Evolutionary conservation across 2,329 filamentous ascomycete species (phyloP), one percentile per base, ranked within the genome.

Genomic region (Colletotrichum sp.): DNA sequence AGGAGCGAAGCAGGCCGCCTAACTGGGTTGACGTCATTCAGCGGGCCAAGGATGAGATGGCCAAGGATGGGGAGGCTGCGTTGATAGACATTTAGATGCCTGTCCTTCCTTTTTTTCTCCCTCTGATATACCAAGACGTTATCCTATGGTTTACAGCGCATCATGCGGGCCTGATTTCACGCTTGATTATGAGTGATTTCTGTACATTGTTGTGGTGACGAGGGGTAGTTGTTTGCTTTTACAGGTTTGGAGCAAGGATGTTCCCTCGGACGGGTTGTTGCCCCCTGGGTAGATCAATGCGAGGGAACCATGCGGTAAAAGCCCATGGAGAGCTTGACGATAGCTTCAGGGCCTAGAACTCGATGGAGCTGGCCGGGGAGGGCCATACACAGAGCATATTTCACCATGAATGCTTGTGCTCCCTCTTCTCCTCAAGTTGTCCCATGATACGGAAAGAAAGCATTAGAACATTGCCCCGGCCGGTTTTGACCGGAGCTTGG

Each of bases 1-100:
- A 84, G 64, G 77, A 82, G 64, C 82, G 81, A 70, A 77, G 80
- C 21, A 79, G 81, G 62, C 85, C 87, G 13, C 82, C 82, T 1
- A 83, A 80, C 65, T 90, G 88, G 88, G 84, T 88, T 2, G 88
- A 90, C 81, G 84, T 89, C 4, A 80, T 89, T 24, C 83, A 79
- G 69, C 75, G 81, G 78, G 85, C 84, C 21, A 84, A 78, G 78
- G 75, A 76, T 10, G 75, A 75, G 18, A 76, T 76, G 75, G 74
- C 70, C 10, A 76, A 75, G 66, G 65, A 36, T n/a, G 75, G 66
- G 21, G 75, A 76, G 62, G 75, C 55, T 15, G 63, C 49, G 26
- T 67, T 76, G 75, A 75, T 76, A 76, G 66, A 76, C 52, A 32
- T 75, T 30, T 75, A 76, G 71, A 71, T 30, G 28, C 28, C n/a